These are phyloP conservation scores for Articulospora tetracladia DNA, from an alignment of 495 filamentous ascomycete species.

Conservation along the genomic window DNA sequence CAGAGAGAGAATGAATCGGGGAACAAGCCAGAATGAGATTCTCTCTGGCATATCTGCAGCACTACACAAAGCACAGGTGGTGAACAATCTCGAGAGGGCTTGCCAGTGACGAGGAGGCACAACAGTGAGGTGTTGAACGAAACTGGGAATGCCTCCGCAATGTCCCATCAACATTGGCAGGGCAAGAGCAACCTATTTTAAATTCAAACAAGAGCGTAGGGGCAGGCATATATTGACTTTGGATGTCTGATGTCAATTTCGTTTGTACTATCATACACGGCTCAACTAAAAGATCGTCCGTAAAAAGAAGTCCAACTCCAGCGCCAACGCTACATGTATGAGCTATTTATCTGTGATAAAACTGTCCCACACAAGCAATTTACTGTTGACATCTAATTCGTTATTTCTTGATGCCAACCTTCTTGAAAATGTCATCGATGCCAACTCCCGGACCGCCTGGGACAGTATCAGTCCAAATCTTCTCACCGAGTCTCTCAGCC, in stretches of 20 bases:
- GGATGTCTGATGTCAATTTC: not conserved
- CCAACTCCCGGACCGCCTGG: constrained; percentile 58
- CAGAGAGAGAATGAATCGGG: no score
- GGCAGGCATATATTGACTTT: no score
- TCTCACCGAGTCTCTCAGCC: constrained; percentile 54
- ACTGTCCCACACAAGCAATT: not conserved
- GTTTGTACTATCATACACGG: not conserved
- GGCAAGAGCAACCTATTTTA: not conserved
- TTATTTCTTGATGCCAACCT: constrained; percentile 38
- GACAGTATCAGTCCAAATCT: constrained; percentile 68
- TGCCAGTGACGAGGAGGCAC: no score
- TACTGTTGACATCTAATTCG: not conserved
- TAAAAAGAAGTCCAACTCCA: not conserved
- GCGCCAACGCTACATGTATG: not conserved
- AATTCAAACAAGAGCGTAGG: not conserved
- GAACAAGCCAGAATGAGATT: no score
- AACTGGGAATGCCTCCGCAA: no score
- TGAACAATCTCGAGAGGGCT: no score
- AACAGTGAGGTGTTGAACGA: no score
- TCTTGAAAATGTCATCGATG: constrained; percentile 64
- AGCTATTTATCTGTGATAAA: not conserved
- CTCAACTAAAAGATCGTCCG: not conserved
- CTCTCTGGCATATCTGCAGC: no score
- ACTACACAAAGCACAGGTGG: no score
- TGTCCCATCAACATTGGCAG: no score